A percentile compares a stretch with the other conserved stretches of the same genome.
Conservation (phyloP, 495 filamentous ascomycete genomes). For the Penicillium maclennaniae region DNA sequence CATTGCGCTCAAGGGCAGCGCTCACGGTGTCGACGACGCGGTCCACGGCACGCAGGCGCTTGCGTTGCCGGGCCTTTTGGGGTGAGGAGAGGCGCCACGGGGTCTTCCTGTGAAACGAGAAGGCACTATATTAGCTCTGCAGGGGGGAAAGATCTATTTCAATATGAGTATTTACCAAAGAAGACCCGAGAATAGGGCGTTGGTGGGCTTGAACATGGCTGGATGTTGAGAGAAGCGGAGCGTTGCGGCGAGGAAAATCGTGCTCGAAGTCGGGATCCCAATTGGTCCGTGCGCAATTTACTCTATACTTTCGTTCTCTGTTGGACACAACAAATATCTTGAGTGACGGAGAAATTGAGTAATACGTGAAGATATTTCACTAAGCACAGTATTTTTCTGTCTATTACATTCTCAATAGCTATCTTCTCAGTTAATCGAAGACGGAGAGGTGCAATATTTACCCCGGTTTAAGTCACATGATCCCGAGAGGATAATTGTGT, state of each 20-base stretch:
- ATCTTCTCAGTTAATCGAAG: not conserved
- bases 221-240: slow-evolving; percentile 7
- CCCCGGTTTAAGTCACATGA: slow-evolving; percentile 26
- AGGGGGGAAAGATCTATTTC: not conserved
- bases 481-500: slow-evolving; percentile 15
- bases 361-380: not conserved
- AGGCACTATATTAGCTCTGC: slow-evolving; percentile 9
- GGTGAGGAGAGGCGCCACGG: slow-evolving; percentile 90
- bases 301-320: slow-evolving; percentile 6
- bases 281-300: slow-evolving; percentile 24
- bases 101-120: slow-evolving; percentile 70
- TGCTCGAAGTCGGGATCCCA: slow-evolving; percentile 25
- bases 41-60: slow-evolving; percentile 83
- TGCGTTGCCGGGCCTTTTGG: slow-evolving; percentile 87
- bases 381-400: too few species aligned
- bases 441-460: slow-evolving; percentile 3
- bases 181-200: slow-evolving; percentile 72
- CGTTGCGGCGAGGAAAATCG: slow-evolving; percentile 24
- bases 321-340: not conserved
- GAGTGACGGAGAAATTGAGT: not conserved
- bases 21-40: slow-evolving; percentile 72
- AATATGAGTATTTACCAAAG: slow-evolving; percentile 60
- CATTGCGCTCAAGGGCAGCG: slow-evolving; percentile 67
- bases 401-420: not conserved
- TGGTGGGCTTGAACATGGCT: slow-evolving; percentile 68